Evolutionary conservation across 306 rosid species (phyloP), one percentile per base, ranked within the genome.

Genomic region (Quercus alba): DNA sequence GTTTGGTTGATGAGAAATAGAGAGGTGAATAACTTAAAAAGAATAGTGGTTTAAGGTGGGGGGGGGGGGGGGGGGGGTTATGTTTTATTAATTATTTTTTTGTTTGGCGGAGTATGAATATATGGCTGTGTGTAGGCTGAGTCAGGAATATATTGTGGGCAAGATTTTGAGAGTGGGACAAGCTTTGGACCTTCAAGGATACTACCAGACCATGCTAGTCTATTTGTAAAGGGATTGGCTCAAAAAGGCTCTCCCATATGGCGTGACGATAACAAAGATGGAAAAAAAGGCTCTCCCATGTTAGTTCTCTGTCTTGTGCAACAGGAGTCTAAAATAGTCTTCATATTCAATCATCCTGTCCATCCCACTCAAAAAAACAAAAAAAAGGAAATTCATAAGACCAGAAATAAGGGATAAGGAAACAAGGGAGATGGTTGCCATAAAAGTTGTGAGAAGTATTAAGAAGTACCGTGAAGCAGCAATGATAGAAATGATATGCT

Each of bases 201-300:
- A 38, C 82, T 75, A 19, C 84, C 88, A 68, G 85, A 88, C 54
- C 86, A 86, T 73, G 78, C 89, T 58, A 77, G 80, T 44, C 88
- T 90, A 57, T 81, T 84, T 87, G 88, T 83, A 73, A 91, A 93
- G 89, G 96, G 88, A 81, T 92, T 89, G 78, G 90, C 97, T 81
- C 98, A 85, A 80, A 93, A 95, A 89, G 92, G 93, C 87, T 95
- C 99, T 68, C n/a, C n/a, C n/a, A n/a, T n/a, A n/a, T 79, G 89
- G 96, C 91, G 99, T 72, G 96, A 90, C 77, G 99, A 95, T 90
- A 98, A 95, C 98, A 95, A 95, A 82, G 99, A 95, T 89, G 99
- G 99, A 54, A 98, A 95, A n/a, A n/a, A n/a, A n/a, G n/a, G n/a
- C n/a, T n/a, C n/a, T 95, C 91, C 93, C 98, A 91, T 89, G 85